These are phyloP conservation scores for Dillenia suffruticosa DNA, from an alignment of 164 flowering plant species.

Conservation along the genomic window DNA sequence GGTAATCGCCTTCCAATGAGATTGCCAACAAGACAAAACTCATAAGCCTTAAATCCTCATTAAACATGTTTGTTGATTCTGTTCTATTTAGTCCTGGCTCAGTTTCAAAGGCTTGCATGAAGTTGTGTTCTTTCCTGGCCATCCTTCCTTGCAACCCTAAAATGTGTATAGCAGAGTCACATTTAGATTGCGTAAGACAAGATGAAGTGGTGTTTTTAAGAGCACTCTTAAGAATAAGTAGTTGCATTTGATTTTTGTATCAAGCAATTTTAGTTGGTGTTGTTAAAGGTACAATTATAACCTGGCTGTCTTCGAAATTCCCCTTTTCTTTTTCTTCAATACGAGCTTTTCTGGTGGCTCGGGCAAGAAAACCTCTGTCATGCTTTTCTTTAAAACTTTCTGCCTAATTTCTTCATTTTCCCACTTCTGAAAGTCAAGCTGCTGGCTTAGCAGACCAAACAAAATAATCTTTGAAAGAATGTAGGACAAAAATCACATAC, in stretches of 20 bases:
- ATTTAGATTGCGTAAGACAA: too few species aligned
- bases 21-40: too few species aligned
- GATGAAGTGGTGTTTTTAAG: too few species aligned
- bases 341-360: constrained; percentile 53
- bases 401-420: constrained; percentile 64
- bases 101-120: neutral
- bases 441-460: constrained; percentile 9
- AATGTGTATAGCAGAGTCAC: neutral
- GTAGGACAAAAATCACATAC: constrained; percentile 20
- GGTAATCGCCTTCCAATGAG: too few species aligned
- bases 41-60: neutral
- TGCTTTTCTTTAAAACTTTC: constrained; percentile 68
- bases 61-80: neutral
- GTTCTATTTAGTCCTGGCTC: neutral
- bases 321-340: constrained; percentile 47
- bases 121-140: neutral
- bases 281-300: neutral
- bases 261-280: neutral
- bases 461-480: neutral
- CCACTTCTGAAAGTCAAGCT: constrained; percentile 72
- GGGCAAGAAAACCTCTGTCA: constrained; percentile 61
- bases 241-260: too few species aligned
- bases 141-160: constrained; percentile 10
- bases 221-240: too few species aligned
- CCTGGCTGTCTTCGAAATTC: constrained; percentile 7